phyloP scores from a whole-genome alignment of 768 basidiomycete species.

The Fomitopsis serialis region DNA sequence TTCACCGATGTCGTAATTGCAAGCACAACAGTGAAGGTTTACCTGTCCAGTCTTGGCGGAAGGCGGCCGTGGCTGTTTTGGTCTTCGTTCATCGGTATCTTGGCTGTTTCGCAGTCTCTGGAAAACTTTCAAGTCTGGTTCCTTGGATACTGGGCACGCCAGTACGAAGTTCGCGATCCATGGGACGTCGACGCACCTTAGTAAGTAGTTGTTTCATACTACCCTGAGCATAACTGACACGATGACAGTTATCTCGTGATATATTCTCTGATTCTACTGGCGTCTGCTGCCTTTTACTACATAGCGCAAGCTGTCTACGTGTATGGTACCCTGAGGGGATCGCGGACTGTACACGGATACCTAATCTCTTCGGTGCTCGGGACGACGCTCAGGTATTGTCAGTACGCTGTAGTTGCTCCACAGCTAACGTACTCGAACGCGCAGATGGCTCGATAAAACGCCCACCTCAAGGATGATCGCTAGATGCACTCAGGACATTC shows the following conservation, averaged over 20 bases:
- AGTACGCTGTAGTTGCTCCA: background rate
- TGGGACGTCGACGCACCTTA: conserved; percentile 24
- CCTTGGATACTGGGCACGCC: conserved; percentile 31
- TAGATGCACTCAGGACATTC: conserved; percentile 65
- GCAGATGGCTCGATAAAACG: conserved; percentile 46
- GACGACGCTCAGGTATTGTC: conserved; percentile 22
- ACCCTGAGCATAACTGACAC: background rate
- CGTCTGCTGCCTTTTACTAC: conserved; percentile 17
- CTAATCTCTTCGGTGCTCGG: conserved; percentile 26
- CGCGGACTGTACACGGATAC: conserved; percentile 24
- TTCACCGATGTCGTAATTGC: conserved; percentile 2
- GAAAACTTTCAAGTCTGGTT: conserved; percentile 26
- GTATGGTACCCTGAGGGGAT: conserved; percentile 25
- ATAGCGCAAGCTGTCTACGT: conserved; percentile 17
- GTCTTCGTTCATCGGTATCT: conserved; percentile 14
- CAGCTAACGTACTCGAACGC: background rate
- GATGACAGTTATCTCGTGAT: conserved; percentile 22
- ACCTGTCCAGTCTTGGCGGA: conserved; percentile 24
- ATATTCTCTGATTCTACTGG: conserved; percentile 17
- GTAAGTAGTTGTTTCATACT: conserved; percentile 28
- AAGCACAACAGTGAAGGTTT: conserved; percentile 24
- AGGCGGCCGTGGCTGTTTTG: conserved; percentile 22
- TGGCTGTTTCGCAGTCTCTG: conserved; percentile 11
- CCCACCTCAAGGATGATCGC: conserved; percentile 56
- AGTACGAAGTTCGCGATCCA: conserved; percentile 24